These are phyloP conservation scores for Neckera pumila DNA, from an alignment of 225 moss, liverwort and hornwort species.

Conservation along the genomic window DNA sequence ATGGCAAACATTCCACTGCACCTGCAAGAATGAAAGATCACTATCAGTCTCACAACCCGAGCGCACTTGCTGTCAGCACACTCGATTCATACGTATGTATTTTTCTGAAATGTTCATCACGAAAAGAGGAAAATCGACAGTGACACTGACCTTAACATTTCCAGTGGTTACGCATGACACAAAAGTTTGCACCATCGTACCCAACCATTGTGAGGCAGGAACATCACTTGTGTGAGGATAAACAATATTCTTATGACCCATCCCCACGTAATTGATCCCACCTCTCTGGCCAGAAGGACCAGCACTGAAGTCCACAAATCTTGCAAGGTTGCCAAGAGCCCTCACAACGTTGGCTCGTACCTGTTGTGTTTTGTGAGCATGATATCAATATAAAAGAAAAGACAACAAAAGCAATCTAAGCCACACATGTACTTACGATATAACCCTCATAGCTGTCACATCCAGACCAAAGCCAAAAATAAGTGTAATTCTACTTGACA, in stretches of 20 bases:
- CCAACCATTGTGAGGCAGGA: conserved; percentile 61
- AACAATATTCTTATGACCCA: background rate
- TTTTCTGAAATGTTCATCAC: background rate
- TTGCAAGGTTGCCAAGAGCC: conserved; percentile 93
- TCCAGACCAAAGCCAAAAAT: background rate
- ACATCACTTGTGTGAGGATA: background rate
- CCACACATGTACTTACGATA: background rate
- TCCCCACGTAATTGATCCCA: background rate
- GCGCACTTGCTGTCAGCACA: background rate
- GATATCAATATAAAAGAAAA: background rate
- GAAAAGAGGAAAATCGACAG: background rate
- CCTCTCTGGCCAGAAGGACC: background rate
- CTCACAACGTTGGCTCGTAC: conserved; percentile 95
- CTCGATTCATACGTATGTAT: background rate
- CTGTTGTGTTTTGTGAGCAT: conserved; percentile 15
- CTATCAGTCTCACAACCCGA: background rate
- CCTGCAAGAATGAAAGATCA: conserved; percentile 40
- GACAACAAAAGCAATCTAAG: background rate
- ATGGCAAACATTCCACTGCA: conserved; percentile 98
- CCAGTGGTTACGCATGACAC: conserved; percentile 92
- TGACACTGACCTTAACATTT: conserved; percentile 74
- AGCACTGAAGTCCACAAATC: conserved; percentile 64
- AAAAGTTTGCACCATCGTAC: conserved; percentile 88
- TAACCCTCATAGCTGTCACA: background rate
- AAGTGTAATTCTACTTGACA: background rate